These are phyloP conservation scores for Ogataea methanolica DNA, from an alignment of 805 yeast species.

Conservation along the genomic window DNA sequence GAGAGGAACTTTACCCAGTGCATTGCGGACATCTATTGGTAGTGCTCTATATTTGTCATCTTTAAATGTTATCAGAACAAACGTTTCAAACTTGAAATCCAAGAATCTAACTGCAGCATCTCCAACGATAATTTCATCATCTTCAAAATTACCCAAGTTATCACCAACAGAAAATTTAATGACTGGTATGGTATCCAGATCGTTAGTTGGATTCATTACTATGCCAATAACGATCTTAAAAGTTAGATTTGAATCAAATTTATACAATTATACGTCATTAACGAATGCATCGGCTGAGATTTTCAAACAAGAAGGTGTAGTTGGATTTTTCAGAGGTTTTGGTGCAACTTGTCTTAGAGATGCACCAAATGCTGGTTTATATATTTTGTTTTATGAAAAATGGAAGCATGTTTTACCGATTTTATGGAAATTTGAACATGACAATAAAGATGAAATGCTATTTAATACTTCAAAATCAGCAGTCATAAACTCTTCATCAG, in stretches of 20 bases:
- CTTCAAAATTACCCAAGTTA: slow-evolving; percentile 64
- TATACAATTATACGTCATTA: slow-evolving; percentile 66
- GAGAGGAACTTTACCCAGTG: slow-evolving; percentile 94
- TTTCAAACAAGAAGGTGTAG: slow-evolving; percentile 44
- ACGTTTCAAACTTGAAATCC: slow-evolving; percentile 34
- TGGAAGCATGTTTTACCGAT: slow-evolving; percentile 55
- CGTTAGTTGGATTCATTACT: slow-evolving; percentile 75
- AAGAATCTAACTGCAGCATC: slow-evolving; percentile 2
- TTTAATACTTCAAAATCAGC: slow-evolving; percentile 33
- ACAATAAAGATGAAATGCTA: not conserved
- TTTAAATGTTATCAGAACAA: slow-evolving; percentile 56
- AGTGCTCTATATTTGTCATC: slow-evolving; percentile 81
- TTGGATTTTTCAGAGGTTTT: slow-evolving; percentile 82
- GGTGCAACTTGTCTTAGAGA: slow-evolving; percentile 85
- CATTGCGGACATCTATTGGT: slow-evolving; percentile 84
- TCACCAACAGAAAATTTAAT: slow-evolving; percentile 63
- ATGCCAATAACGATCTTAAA: slow-evolving; percentile 95
- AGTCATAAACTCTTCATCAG: slow-evolving; percentile 67
- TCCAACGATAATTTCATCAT: slow-evolving; percentile 7
- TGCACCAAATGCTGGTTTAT: slow-evolving; percentile 95
- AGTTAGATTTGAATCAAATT: slow-evolving; percentile 80
- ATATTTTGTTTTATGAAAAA: slow-evolving; percentile 79
- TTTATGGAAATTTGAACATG: slow-evolving; percentile 21
- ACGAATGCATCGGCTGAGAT: slow-evolving; percentile 56
- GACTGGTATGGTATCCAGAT: slow-evolving; percentile 77